These are phyloP conservation scores for Retiboletus flavoniger DNA, from an alignment of 1,284 basidiomycete genomes.

Conservation along the genomic window DNA sequence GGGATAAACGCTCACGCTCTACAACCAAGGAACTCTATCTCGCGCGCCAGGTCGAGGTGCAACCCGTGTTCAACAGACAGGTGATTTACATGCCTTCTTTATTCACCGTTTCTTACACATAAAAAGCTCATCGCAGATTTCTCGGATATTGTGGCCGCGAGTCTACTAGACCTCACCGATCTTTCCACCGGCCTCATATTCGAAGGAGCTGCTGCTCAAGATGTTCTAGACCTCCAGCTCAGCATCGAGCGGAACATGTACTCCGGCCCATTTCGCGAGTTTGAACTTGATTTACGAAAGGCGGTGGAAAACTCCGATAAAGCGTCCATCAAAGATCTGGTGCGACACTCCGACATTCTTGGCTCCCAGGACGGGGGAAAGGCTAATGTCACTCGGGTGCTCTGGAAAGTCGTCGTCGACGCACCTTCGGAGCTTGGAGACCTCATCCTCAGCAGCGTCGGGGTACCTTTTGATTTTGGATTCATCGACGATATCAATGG, in stretches of 20 bases:
- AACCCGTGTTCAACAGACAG: constrained; percentile 97
- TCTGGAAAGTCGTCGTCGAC: constrained; percentile 89
- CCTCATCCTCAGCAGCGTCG: constrained; percentile 68
- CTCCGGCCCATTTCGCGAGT: constrained; percentile 77
- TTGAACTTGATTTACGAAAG: constrained; percentile 82
- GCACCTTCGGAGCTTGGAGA: constrained; percentile 73
- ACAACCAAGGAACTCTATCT: constrained; percentile 97
- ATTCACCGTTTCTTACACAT: constrained; percentile 12
- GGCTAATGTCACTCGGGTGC: constrained; percentile 75
- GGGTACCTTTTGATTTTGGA: constrained; percentile 77
- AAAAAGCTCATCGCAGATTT: constrained; percentile 85
- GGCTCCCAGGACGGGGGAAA: constrained; percentile 57
- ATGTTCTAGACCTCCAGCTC: constrained; percentile 72
- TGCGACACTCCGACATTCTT: constrained; percentile 69
- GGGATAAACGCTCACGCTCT: constrained; percentile 95
- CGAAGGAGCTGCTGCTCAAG: constrained; percentile 58
- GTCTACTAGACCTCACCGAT: constrained; percentile 90
- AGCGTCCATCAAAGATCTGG: constrained; percentile 64
- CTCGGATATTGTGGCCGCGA: constrained; percentile 92
- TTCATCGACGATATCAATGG: constrained; percentile 98
- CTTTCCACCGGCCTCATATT: constrained; percentile 72
- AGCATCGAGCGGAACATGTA: constrained; percentile 59
- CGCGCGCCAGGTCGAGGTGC: constrained; percentile 95
- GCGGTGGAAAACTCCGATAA: constrained; percentile 65
- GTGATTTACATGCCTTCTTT: constrained; percentile 37